A percentile compares a stretch with the other conserved stretches of the same genome.
phyloP scores from a whole-genome alignment of 169 alveolate genomes.

The Plasmodium vivax region DNA sequence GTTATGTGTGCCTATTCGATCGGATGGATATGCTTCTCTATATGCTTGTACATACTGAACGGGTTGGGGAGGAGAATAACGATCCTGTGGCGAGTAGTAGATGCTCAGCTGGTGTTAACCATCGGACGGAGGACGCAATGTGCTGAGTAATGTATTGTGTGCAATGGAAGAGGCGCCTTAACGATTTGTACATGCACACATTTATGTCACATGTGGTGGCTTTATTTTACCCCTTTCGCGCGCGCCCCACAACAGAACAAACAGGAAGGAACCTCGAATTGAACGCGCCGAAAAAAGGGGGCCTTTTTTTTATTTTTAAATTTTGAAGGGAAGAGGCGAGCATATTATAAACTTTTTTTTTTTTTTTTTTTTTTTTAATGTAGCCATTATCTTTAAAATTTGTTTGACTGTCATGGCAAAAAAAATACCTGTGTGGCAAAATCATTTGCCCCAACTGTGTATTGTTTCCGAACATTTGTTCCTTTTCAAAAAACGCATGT shows the following conservation, averaged over 20 bases:
- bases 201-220: neutral
- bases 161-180: neutral
- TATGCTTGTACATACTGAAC: neutral
- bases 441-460: slow-evolving; percentile 3
- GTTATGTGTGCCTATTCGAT: neutral
- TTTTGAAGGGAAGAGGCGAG: neutral
- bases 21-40: neutral
- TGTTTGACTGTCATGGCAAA: neutral
- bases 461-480: neutral
- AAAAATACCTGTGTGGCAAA: neutral
- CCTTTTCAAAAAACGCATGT: neutral
- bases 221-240: neutral
- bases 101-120: neutral
- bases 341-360: neutral
- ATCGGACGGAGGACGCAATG: neutral
- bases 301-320: neutral
- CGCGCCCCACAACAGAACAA: neutral
- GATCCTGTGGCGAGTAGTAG: neutral
- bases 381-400: neutral
- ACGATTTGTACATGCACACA: neutral
- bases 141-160: neutral
- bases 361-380: neutral
- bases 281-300: neutral
- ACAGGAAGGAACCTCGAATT: neutral
- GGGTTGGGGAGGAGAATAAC: neutral